Conservation (phyloP, 148 eudicot genomes). For the Diospyros kaki region DNA sequence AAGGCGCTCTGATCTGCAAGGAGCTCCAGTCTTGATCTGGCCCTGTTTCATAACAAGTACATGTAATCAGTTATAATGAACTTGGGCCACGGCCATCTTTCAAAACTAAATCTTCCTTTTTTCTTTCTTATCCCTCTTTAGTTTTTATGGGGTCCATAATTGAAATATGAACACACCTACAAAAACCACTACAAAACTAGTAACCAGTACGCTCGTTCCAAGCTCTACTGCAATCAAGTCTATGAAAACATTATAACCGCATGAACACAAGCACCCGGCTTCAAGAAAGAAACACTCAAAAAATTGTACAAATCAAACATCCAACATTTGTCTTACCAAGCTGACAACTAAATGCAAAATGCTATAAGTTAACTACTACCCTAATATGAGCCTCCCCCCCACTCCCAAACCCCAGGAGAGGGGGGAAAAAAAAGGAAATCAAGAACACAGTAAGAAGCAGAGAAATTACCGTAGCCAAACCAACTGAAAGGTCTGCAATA, state of each 20-base stretch:
- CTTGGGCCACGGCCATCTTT: neutral
- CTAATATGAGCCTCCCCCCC: neutral
- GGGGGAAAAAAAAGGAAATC: neutral
- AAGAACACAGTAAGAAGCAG: neutral
- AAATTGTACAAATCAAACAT: too few species aligned
- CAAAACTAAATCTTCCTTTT: neutral
- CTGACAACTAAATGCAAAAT: neutral
- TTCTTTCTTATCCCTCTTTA: neutral
- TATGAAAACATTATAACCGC: neutral
- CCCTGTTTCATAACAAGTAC: conserved; percentile 18
- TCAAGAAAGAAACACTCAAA: neutral
- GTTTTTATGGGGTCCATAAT: neutral
- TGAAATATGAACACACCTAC: neutral
- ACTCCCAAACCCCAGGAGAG: neutral
- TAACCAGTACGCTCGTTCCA: too few species aligned
- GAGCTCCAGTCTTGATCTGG: conserved; percentile 31
- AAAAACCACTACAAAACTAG: too few species aligned
- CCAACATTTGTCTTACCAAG: too few species aligned
- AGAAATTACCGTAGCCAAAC: conserved; percentile 42
- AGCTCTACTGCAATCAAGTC: neutral
- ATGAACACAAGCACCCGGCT: neutral
- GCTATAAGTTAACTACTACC: neutral
- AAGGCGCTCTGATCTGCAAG: conserved; percentile 30
- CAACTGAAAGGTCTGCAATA: conserved; percentile 51
- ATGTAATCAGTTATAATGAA: neutral